phyloP scores from a whole-genome alignment of 208 protist species.

The Borovskyia barvae region DNA sequence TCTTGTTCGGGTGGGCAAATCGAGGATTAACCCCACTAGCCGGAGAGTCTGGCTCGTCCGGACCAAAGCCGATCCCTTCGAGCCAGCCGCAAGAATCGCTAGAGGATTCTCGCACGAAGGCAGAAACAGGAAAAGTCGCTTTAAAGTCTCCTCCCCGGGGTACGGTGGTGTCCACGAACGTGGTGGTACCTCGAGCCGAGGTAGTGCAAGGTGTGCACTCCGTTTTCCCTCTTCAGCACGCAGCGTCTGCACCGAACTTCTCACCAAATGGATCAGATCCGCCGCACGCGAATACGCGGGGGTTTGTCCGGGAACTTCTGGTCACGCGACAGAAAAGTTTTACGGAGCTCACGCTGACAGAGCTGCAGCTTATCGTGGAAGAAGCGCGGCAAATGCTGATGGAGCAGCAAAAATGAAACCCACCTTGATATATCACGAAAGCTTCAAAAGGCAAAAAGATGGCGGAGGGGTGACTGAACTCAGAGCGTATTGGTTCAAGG shows the following conservation, averaged over 20 bases:
- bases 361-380: slow-evolving; percentile 67
- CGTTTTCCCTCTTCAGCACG: background rate
- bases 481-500: too few relatives aligned
- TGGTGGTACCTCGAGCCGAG: background rate
- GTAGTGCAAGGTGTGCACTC: background rate
- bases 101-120: too few relatives aligned
- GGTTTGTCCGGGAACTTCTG: slow-evolving; percentile 16
- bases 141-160: background rate
- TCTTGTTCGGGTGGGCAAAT: slow-evolving; percentile 36
- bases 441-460: too few relatives aligned
- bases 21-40: slow-evolving; percentile 5
- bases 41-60: slow-evolving; percentile 2
- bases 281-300: slow-evolving; percentile 3
- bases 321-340: slow-evolving; percentile 51
- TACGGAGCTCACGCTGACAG: slow-evolving; percentile 51
- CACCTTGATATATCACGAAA: background rate
- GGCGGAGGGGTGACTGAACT: too few relatives aligned
- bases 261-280: too few relatives aligned
- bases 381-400: slow-evolving; percentile 38
- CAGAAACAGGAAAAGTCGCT: too few relatives aligned
- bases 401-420: background rate
- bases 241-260: background rate
- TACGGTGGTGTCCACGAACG: background rate
- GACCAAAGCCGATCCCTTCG: background rate
- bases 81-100: background rate